Conservation (phyloP, 441 rosid species). For the Arabidopsis hybrid region DNA sequence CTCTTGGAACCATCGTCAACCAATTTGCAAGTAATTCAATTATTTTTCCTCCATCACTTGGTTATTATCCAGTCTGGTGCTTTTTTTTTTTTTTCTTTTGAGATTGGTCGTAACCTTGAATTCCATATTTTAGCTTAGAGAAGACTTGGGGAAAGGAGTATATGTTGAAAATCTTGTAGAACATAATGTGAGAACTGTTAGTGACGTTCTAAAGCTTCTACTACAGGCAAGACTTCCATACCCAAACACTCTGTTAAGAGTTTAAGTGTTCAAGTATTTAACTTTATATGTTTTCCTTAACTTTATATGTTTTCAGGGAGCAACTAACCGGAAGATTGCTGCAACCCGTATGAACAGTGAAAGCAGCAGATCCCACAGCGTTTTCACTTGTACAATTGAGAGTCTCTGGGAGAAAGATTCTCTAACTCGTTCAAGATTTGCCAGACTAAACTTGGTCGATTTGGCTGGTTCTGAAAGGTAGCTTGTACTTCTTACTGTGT, state of each 20-base stretch:
- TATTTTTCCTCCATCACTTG: slow-evolving; percentile 25
- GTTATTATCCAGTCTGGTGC: slow-evolving; percentile 17
- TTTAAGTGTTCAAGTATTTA: slow-evolving; percentile 29
- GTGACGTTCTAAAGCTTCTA: slow-evolving; percentile 80
- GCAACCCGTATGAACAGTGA: slow-evolving; percentile 96
- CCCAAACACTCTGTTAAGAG: slow-evolving; percentile 25
- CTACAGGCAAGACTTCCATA: slow-evolving; percentile 59
- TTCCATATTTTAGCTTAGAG: slow-evolving; percentile 80
- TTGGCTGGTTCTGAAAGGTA: slow-evolving; percentile 99
- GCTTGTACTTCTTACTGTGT: slow-evolving; percentile 7
- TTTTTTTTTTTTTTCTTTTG: slow-evolving; percentile 3
- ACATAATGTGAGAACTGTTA: slow-evolving; percentile 65
- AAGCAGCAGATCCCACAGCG: slow-evolving; percentile 98
- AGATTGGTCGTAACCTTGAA: slow-evolving; percentile 38
- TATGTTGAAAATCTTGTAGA: slow-evolving; percentile 91
- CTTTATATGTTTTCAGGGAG: slow-evolving; percentile 58
- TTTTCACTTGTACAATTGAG: slow-evolving; percentile 91
- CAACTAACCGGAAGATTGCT: slow-evolving; percentile 88
- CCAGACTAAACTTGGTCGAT: slow-evolving; percentile 94
- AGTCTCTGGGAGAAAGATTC: slow-evolving; percentile 94
- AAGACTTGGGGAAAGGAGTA: slow-evolving; percentile 86
- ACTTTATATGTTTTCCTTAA: slow-evolving; percentile 35
- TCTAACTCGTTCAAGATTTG: slow-evolving; percentile 82
- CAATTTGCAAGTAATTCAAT: slow-evolving; percentile 76
- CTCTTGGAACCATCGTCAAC: slow-evolving; percentile 91